Base-by-base conservation (phyloP, 176 grass and related monocot species). In the Phyllostachys edulis region DNA sequence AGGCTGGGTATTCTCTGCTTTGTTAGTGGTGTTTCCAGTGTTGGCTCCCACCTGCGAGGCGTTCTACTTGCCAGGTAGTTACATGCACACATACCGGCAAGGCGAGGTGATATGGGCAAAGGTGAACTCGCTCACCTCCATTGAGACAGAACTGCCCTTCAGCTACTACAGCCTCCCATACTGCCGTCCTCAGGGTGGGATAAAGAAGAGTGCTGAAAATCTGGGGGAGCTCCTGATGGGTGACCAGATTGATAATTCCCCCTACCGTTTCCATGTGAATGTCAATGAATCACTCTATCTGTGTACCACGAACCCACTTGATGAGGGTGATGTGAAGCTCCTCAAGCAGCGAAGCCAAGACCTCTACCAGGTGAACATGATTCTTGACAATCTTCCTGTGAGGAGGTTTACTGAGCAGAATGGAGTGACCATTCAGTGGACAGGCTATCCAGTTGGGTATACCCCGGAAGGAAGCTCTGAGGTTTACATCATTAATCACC, bases 181-280 rank as follows among this genome's bases (percentile, higher is more conserved):
- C 54, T 96, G 94, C 59, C 85, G 0, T 15, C 94, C 94, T 59
- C 52, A 80, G 44, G 88, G 37, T 66, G 94, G 91, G 57, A 91
- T 96, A 26, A 96, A 91, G 82, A 96, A 96, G 62, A 93, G 94
- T 32, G 94, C 94, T 49, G 94, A 96, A 73, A 96, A 96, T 69
- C 69, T 96, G 20, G 94, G 94, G 47, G 94, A 96, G 80, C 94
- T 96, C 14, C 85, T 96, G 72, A 96, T 96, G 91, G 94, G 94
- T 78, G 94, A 96, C 77, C 94, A 96, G 73, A 96, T 96, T 63
- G 94, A 96, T 84, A 96, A 96, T 76, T 96, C 94, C 23, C 91
- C 94, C 18, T 93, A 96, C 72, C 88, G 40, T 55, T 96, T 96
- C 71, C 79, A 0, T 75, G 72, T 91, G 32, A 96, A 96, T 85